These are phyloP conservation scores for Ceratocystis alfenasii DNA, from an alignment of 2,329 filamentous ascomycete genomes.

Conservation along the genomic window DNA sequence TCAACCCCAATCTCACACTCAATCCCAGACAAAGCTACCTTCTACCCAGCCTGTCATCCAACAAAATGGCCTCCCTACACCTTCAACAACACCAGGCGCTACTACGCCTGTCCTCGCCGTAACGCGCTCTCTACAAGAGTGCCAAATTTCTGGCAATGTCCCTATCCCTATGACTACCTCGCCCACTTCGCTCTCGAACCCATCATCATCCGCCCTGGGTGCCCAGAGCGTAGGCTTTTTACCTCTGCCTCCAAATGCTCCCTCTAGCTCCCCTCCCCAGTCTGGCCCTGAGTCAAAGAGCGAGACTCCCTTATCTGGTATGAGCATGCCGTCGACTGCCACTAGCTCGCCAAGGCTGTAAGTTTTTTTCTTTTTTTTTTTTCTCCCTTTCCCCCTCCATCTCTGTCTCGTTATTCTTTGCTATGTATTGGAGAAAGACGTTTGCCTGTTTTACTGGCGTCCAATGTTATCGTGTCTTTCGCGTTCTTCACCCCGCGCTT, in stretches of 20 bases:
- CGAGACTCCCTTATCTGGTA: constrained; percentile 45
- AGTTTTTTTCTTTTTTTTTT: constrained; percentile 27
- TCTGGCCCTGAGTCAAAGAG: constrained; percentile 18
- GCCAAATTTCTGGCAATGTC: constrained; percentile 27
- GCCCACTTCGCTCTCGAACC: constrained; percentile 32
- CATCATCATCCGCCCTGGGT: constrained; percentile 22
- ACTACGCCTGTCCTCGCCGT: constrained; percentile 22
- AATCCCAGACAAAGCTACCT: constrained; percentile 29
- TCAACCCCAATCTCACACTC: constrained; percentile 24
- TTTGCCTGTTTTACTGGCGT: no score
- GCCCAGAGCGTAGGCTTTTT: neutral
- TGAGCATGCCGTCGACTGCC: constrained; percentile 47
- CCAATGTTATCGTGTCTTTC: no score
- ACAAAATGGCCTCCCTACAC: constrained; percentile 27
- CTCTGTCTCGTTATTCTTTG: neutral
- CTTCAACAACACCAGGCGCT: constrained; percentile 25
- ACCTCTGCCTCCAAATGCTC: neutral
- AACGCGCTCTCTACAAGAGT: constrained; percentile 27
- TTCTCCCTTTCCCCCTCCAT: constrained; percentile 17
- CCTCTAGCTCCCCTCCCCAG: constrained; percentile 1
- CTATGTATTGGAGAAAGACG: no score
- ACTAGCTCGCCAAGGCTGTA: constrained; percentile 48
- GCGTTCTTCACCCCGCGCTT: no score
- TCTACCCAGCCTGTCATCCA: constrained; percentile 30
- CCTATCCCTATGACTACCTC: constrained; percentile 26